Evolutionary conservation across 495 filamentous ascomycete genomes (phyloP), one percentile per base, ranked within the genome.

Genomic region (Bathelium albidoporum): DNA sequence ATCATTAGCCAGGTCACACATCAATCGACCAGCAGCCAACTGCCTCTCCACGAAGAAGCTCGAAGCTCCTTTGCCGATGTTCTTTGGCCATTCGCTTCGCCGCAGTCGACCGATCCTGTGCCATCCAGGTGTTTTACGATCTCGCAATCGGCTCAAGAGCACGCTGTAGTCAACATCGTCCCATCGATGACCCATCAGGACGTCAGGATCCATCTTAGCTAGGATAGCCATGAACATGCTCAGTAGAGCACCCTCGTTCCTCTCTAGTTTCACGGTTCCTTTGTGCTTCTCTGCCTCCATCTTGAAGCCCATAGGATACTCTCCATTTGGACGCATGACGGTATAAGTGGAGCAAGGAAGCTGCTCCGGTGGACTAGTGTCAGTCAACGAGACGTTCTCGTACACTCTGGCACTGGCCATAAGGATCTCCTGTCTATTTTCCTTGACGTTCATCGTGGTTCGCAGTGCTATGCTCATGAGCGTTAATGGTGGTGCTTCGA

Each of bases 91-190:
- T 32, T 88, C 82, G 28, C 83, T 79, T 68, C 93, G 85, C 74
- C 86, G 87, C 68, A 98, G 76, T 62, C 94, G 81, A 58, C 94
- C 94, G 61, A 98, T 86, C 32, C 91, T 83, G 66, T 94, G 92
- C 94, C 94, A 98, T 44, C 89, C 86, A 7, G 89, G 89, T 0
- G 89, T 93, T 74, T 91, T 97, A 75, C 86, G 89, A 68, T 96
- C 91, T 64, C 89, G 85, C 72, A 98, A 80, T 22, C 94, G 85
- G 73, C 83, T 94, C 7, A 98, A 77, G 32, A 98, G 77, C 61
- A 97, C 86, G 68, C 91, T 91, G 68, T 94, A 95, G 68, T 98
- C 94, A 2, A 98, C 91, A 69, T 94, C 95, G 74, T 98, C 95
- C 28, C 97, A 81, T 71, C 95, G 88, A 71, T 97, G 94, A n/a